Evolutionary conservation across 225 moss, liverwort and hornwort genomes (phyloP), one percentile per base, ranked within the genome.

Genomic region (Marchantia polymorpha): DNA sequence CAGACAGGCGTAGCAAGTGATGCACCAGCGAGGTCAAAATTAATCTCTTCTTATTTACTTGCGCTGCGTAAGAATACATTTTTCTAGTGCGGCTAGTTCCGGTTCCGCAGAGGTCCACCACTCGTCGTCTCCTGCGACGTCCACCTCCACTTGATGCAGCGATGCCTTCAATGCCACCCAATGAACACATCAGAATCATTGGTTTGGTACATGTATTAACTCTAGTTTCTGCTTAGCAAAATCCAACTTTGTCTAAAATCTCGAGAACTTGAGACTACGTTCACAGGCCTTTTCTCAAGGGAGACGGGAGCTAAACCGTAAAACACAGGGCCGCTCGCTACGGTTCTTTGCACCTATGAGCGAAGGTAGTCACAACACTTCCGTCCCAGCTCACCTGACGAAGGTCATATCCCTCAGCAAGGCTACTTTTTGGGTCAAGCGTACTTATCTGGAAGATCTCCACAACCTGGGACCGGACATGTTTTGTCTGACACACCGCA

Each of bases 101-200:
- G 79, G 84, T 73, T 86, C 82, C 1, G 84, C 86, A 0, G 86
- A 77, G 12, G 73, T 70, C 88, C 88, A 89, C 88, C 88, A 89
- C 0, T 84, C 86, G 72, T 83, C 79, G 23, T 88, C 86, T 14
- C 72, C 79, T 3, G 61, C 70, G 16, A 74, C 22, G 27, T 53
- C 25, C 46, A 10, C 59, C 56, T 64, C 66, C 65, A 26, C 68
- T 52, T 26, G 23, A 19, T 13, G 65, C 11, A 30, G 20, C 26
- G 75, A 48, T 56, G 67, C 61, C 71, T 85, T 69, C 51, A n/a
- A 60, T n/a, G n/a, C 63, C 67, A 53, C 39, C 65, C 2, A 11
- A 19, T 6, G n/a, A 50, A 50, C 46, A 46, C 52, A 23, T 76
- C 64, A 77, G 61, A 64, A 26, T 20, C 23, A 10, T 11, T n/a